Conservation (phyloP, 768 basidiomycete species). For the Dentipellis sp. region DNA sequence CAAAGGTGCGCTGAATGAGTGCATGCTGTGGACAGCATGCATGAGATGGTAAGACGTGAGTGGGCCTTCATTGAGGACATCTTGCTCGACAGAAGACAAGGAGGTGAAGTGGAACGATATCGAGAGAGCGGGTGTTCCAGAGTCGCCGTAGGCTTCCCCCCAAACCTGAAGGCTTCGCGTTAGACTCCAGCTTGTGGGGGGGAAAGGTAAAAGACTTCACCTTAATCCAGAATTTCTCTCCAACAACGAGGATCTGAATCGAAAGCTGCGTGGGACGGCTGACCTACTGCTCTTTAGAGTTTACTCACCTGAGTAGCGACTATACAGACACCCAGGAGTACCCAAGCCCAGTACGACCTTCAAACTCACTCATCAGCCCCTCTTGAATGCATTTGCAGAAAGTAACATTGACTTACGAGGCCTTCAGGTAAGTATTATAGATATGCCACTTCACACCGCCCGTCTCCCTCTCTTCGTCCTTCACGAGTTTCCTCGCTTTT, state of each 20-base stretch:
- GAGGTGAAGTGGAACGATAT: constrained; percentile 12
- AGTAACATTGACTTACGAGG: constrained; percentile 39
- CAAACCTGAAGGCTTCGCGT: constrained; percentile 26
- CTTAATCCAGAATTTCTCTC: constrained; percentile 72
- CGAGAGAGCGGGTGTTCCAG: not conserved
- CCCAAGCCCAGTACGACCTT: constrained; percentile 54
- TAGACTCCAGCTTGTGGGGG: not conserved
- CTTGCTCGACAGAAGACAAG: constrained; percentile 17
- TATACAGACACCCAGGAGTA: constrained; percentile 38
- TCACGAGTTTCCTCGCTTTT: constrained; percentile 64
- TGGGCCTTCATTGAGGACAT: constrained; percentile 16
- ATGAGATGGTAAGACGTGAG: constrained; percentile 16
- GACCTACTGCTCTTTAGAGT: not conserved
- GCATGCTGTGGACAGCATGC: constrained; percentile 8
- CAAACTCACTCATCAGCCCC: not conserved
- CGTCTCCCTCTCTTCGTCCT: constrained; percentile 73
- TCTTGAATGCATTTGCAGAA: not conserved
- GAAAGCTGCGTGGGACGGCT: not conserved
- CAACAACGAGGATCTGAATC: constrained; percentile 40
- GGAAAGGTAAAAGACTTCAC: constrained; percentile 19
- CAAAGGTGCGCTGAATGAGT: not conserved
- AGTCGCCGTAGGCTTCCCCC: constrained; percentile 49
- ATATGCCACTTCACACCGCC: constrained; percentile 77
- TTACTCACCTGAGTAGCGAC: constrained; percentile 28
- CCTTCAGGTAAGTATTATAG: constrained; percentile 56